phyloP scores from a whole-genome alignment of 768 basidiomycete species.

The Boletus sensibilis region DNA sequence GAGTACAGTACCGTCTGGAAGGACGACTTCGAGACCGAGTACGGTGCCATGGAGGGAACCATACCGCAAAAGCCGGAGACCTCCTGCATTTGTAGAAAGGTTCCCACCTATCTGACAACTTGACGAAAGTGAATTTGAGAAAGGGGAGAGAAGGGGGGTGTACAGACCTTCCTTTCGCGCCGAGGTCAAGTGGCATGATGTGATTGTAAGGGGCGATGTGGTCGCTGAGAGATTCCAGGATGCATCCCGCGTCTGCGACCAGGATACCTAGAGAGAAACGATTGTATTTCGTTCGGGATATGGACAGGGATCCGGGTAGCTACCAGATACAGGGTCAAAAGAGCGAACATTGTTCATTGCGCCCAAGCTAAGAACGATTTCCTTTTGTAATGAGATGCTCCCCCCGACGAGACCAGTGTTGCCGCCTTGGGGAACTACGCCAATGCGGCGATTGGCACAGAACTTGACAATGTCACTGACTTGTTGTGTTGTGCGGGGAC shows the following conservation, averaged over 20 bases:
- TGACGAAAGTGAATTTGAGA: conserved; percentile 5
- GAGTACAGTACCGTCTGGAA: conserved; percentile 90
- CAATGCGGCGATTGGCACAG: conserved; percentile 78
- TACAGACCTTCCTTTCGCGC: conserved; percentile 88
- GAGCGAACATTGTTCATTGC: conserved; percentile 82
- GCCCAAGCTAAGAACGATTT: conserved; percentile 79
- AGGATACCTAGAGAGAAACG: conserved; percentile 63
- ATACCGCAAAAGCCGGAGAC: conserved; percentile 90
- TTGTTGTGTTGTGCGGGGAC: conserved; percentile 83
- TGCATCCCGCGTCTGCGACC: conserved; percentile 91
- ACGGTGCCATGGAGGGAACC: conserved; percentile 95
- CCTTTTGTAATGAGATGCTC: conserved; percentile 83
- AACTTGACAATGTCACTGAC: conserved; percentile 86
- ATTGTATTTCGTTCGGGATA: conserved; percentile 4
- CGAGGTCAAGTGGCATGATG: conserved; percentile 95
- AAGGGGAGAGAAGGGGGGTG: not conserved
- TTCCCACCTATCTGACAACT: conserved; percentile 99
- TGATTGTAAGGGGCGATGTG: conserved; percentile 84
- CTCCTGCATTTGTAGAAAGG: conserved; percentile 95
- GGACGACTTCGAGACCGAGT: conserved; percentile 91
- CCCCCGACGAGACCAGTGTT: conserved; percentile 99
- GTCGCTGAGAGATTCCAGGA: conserved; percentile 85
- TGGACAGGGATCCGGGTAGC: conserved; percentile 8
- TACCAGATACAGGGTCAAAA: conserved; percentile 83
- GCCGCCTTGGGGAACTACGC: conserved; percentile 96